Base-by-base conservation (phyloP, 1,284 basidiomycete species). In the Sutorius eximius region DNA sequence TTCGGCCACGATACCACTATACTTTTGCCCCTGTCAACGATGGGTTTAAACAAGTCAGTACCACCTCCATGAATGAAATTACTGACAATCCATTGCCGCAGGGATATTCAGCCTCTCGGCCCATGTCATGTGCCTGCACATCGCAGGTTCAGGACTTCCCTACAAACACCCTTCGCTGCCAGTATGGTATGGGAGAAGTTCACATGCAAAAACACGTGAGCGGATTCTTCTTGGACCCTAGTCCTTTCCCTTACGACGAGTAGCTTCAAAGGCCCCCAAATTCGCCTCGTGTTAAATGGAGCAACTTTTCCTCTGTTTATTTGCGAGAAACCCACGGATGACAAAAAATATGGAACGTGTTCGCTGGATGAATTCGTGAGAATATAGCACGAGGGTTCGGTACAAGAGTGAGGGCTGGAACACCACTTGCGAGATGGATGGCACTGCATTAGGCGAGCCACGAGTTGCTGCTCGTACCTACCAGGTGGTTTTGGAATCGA, bases 1-100 rank as follows among this genome's bases (percentile, higher is more conserved):
- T 81, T 80, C 59, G 77, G 74, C 2, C 78, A 80, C 59, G 77
- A 81, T 55, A 77, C 73, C 7, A 78, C 74, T n/a, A 74, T 81
- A 58, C 75, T 79, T 57, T 52, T 77, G 32, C 73, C 73, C 29
- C 61, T 80, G 40, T 75, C 77, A 36, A 73, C 75, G 4, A 69
- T 79, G 49, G 74, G 73, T 0, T 65, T 79, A 9, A 76, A 74
- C 29, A 73, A 73, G 73, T 76, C 50, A 46, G 68, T 59, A 27
- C 3, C 20, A 9, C 13, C 12, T 20, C 7, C 16, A 30, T 2
- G 2, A 48, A 34, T 29, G 6, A 12, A 30, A 15, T 13, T 27
- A 29, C 32, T 56, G 37, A 52, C 13, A 29, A 33, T 22, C 30
- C 11, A 20, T 43, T 6, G 8, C 20, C 41, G 8, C 54, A 75